These are phyloP conservation scores for Clavispora phyllophila DNA, from an alignment of 805 yeast species.

Conservation along the genomic window DNA sequence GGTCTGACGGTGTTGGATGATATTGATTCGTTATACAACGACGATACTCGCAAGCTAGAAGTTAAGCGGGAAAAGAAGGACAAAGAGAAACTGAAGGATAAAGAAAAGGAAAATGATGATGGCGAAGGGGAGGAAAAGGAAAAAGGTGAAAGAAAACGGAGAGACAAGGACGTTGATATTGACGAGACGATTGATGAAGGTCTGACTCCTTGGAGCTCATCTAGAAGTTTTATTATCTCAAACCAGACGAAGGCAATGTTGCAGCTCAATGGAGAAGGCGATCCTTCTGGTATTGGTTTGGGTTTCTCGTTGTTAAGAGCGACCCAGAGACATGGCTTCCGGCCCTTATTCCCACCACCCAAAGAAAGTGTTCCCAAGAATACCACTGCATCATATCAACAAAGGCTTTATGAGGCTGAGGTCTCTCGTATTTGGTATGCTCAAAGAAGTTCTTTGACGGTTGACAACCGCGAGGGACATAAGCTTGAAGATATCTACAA, in stretches of 20 bases:
- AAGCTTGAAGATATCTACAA: slow-evolving; percentile 33
- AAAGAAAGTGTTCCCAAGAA: slow-evolving; percentile 36
- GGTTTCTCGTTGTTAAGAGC: slow-evolving; percentile 85
- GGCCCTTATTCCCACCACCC: slow-evolving; percentile 32
- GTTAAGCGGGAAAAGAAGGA: slow-evolving; percentile 16
- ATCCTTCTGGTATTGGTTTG: slow-evolving; percentile 86
- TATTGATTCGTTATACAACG: slow-evolving; percentile 49
- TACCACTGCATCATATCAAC: slow-evolving; percentile 54
- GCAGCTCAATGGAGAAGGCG: slow-evolving; percentile 91
- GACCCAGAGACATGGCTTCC: slow-evolving; percentile 92
- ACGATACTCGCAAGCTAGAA: slow-evolving; percentile 27
- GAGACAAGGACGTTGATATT: slow-evolving; percentile 19
- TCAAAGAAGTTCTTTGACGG: slow-evolving; percentile 58
- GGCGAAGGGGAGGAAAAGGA: slow-evolving; percentile 35
- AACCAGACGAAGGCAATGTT: slow-evolving; percentile 97
- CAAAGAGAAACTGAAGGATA: slow-evolving; percentile 10
- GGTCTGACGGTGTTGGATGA: slow-evolving; percentile 91
- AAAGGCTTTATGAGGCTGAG: slow-evolving; percentile 87
- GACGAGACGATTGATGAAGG: slow-evolving; percentile 75
- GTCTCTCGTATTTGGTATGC: slow-evolving; percentile 85
- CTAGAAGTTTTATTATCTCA: slow-evolving; percentile 85
- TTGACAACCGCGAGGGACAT: slow-evolving; percentile 32
- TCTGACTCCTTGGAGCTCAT: slow-evolving; percentile 89
- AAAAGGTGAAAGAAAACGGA: slow-evolving; percentile 25
- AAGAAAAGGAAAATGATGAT: slow-evolving; percentile 31